Evolutionary conservation across 1,284 basidiomycete species (phyloP).

Genomic region (Trametes polyzona): DNA sequence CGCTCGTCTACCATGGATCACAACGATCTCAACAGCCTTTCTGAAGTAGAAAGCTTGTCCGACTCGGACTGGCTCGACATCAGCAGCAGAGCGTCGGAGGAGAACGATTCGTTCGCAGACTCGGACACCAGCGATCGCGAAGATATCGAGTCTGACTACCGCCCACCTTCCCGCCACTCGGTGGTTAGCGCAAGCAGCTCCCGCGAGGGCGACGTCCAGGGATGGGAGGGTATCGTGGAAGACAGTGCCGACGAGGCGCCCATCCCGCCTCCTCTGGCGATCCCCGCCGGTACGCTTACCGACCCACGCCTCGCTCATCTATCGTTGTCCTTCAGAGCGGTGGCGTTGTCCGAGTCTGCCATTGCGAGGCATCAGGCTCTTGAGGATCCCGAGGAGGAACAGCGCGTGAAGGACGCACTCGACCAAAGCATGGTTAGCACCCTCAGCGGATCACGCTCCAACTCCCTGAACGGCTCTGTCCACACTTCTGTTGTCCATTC

Average conservation of each 20-base stretch:
- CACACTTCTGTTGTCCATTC: slow-evolving; percentile 58
- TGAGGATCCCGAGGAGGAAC: slow-evolving; percentile 56
- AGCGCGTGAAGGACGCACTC: slow-evolving; percentile 67
- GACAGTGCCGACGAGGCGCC: slow-evolving; percentile 50
- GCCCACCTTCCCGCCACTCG: slow-evolving; percentile 64
- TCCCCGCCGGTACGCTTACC: slow-evolving; percentile 4
- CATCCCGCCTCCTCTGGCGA: slow-evolving; percentile 35
- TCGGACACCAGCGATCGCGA: slow-evolving; percentile 64
- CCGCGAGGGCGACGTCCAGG: slow-evolving; percentile 64
- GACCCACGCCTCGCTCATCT: slow-evolving; percentile 19
- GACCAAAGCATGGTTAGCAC: slow-evolving; percentile 82
- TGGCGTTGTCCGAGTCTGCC: slow-evolving; percentile 33
- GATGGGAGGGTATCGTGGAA: slow-evolving; percentile 75
- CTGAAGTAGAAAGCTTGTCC: slow-evolving; percentile 67
- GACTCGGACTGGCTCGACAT: slow-evolving; percentile 84
- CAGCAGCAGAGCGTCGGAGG: slow-evolving; percentile 66
- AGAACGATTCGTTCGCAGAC: slow-evolving; percentile 62
- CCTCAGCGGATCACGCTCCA: slow-evolving; percentile 68
- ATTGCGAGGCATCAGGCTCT: slow-evolving; percentile 32
- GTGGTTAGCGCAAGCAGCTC: slow-evolving; percentile 70
- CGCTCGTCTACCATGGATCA: slow-evolving; percentile 38
- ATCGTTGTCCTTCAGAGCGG: slow-evolving; percentile 22
- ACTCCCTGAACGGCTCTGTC: slow-evolving; percentile 47
- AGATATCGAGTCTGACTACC: slow-evolving; percentile 43
- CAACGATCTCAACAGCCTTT: slow-evolving; percentile 41